Percentiles rank a stretch among this genome's conserved stretches.
Evolutionary conservation across 2,329 filamentous ascomycete species (phyloP).

Genomic region (Cryphonectria radicalis): DNA sequence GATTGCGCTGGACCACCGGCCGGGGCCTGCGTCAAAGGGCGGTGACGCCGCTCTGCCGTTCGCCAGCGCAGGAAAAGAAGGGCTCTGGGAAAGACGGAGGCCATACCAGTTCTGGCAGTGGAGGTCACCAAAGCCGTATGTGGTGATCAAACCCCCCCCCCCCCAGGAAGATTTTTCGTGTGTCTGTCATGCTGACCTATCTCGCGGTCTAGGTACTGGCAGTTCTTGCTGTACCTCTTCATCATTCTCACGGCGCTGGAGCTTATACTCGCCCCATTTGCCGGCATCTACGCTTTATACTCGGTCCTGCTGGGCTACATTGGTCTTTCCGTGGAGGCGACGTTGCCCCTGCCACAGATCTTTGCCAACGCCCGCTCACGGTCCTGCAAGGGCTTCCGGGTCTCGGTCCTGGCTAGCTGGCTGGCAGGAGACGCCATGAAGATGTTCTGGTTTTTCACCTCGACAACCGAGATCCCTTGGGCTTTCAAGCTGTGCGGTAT

Average conservation of each 20-base stretch:
- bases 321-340: conserved; percentile 79
- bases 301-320: conserved; percentile 71
- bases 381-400: conserved; percentile 77
- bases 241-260: conserved; percentile 65
- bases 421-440: conserved; percentile 82
- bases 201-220: conserved; percentile 67
- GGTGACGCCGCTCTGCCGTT: conserved; percentile 68
- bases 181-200: conserved; percentile 33
- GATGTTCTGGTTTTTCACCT: conserved; percentile 83
- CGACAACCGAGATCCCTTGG: conserved; percentile 70
- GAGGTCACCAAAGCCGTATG: conserved; percentile 69
- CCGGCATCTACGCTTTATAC: conserved; percentile 65
- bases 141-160: conserved; percentile 30
- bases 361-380: conserved; percentile 68
- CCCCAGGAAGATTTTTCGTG: not conserved
- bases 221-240: conserved; percentile 72
- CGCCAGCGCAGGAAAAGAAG: conserved; percentile 50
- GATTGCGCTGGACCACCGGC: conserved; percentile 70
- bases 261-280: conserved; percentile 65
- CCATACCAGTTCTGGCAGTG: conserved; percentile 86
- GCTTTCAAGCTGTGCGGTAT: conserved; percentile 83
- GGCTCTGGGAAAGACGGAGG: conserved; percentile 49
- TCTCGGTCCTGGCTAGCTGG: conserved; percentile 79
- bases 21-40: conserved; percentile 61
- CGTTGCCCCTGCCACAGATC: conserved; percentile 80